Evolutionary conservation across 768 basidiomycete species (phyloP).

Genomic region (Russula griseocarnosa): DNA sequence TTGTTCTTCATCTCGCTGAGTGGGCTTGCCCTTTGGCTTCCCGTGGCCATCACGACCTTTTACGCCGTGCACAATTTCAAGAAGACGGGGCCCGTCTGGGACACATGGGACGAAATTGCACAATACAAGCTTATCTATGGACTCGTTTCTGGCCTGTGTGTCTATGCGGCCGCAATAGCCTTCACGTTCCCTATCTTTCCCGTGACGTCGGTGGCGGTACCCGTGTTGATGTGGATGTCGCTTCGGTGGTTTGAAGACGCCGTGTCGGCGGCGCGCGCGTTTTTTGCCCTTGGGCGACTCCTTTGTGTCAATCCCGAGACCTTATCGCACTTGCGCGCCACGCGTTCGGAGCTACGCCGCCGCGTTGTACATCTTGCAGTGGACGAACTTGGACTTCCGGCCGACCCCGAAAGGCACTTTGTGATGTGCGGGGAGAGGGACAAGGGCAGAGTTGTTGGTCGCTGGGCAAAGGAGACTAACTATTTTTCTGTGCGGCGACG

Average conservation of each 20-base stretch:
- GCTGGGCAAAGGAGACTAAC: constrained; percentile 65
- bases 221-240: constrained; percentile 83
- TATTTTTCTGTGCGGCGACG: constrained; percentile 79
- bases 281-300: constrained; percentile 56
- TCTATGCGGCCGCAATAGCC: constrained; percentile 54
- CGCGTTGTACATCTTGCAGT: constrained; percentile 65
- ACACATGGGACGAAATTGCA: constrained; percentile 87
- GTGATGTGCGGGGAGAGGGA: constrained; percentile 53
- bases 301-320: constrained; percentile 57
- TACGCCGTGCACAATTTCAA: constrained; percentile 72
- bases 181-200: constrained; percentile 59
- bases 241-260: constrained; percentile 87
- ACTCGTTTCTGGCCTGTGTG: constrained; percentile 63
- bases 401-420: constrained; percentile 67
- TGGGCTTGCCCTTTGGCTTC: constrained; percentile 78
- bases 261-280: constrained; percentile 73
- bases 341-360: constrained; percentile 54
- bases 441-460: constrained; percentile 63
- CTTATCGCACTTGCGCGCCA: constrained; percentile 50
- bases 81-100: constrained; percentile 75
- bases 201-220: constrained; percentile 58
- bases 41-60: constrained; percentile 68
- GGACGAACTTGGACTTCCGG: constrained; percentile 54
- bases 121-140: constrained; percentile 87
- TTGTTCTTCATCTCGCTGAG: constrained; percentile 66